phyloP scores from a whole-genome alignment of 2,329 filamentous ascomycete genomes.

The Microcyclospora tardicrescens region DNA sequence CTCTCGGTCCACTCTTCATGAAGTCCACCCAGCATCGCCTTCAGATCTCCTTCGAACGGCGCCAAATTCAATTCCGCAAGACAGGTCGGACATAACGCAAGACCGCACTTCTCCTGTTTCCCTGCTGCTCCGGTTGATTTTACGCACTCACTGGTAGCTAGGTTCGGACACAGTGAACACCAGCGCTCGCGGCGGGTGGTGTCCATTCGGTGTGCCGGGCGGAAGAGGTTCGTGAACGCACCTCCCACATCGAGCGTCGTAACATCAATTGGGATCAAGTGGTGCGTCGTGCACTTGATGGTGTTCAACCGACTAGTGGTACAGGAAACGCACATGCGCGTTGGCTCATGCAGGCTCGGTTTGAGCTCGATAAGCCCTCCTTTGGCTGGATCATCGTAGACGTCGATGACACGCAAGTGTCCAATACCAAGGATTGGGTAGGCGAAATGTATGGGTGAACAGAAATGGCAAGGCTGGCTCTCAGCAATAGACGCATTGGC shows the following conservation, averaged over 20 bases:
- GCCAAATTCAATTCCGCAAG: constrained; percentile 8
- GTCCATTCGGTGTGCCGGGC: constrained; percentile 1
- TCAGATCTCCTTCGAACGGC: constrained; percentile 11
- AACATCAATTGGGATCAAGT: constrained; percentile 14
- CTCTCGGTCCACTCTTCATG: constrained; percentile 7
- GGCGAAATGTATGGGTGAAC: constrained; percentile 23
- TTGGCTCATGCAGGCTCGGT: constrained; percentile 21
- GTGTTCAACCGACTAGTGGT: constrained; percentile 23
- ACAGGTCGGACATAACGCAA: constrained; percentile 21
- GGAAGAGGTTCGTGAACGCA: constrained; percentile 15
- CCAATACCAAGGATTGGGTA: constrained; percentile 23
- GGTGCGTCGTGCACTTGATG: constrained; percentile 24
- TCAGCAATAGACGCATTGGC: background rate
- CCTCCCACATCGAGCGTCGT: constrained; percentile 12
- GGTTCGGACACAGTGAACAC: constrained; percentile 30
- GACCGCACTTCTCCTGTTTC: constrained; percentile 16
- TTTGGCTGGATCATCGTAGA: constrained; percentile 13
- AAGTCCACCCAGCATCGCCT: constrained; percentile 11
- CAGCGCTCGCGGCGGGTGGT: constrained; percentile 14
- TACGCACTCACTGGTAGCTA: constrained; percentile 26
- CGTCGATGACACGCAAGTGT: constrained; percentile 14
- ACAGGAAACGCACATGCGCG: constrained; percentile 28
- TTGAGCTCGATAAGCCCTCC: constrained; percentile 24
- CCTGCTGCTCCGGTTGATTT: constrained; percentile 1
- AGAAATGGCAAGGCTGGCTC: constrained; percentile 28